These are phyloP conservation scores for Sarcodon aspratus DNA, from an alignment of 768 basidiomycete genomes.

Conservation along the genomic window DNA sequence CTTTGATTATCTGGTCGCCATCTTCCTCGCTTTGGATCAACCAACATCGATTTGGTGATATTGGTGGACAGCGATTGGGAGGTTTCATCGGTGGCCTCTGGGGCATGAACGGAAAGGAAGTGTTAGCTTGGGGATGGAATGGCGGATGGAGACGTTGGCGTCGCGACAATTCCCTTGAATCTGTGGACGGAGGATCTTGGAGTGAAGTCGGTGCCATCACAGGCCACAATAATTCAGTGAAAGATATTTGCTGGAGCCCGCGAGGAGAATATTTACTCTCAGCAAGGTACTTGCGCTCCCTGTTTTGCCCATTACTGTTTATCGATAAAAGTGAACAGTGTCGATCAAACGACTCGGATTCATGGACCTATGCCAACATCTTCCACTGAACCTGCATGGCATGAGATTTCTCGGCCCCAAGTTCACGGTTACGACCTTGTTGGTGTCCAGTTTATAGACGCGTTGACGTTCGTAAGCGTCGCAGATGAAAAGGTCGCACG, in stretches of 20 bases:
- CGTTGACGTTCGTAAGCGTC: conserved; percentile 76
- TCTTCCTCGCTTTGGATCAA: conserved; percentile 84
- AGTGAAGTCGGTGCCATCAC: conserved; percentile 63
- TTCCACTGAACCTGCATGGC: conserved; percentile 37
- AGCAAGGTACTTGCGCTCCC: conserved; percentile 44
- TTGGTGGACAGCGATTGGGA: conserved; percentile 82
- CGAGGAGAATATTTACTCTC: conserved; percentile 80
- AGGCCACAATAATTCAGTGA: conserved; percentile 79
- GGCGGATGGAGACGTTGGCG: conserved; percentile 91
- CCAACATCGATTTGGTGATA: conserved; percentile 83
- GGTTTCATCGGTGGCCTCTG: conserved; percentile 91
- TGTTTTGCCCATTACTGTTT: conserved; percentile 1
- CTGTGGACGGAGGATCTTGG: conserved; percentile 41
- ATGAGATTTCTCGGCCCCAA: conserved; percentile 87
- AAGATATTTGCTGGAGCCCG: conserved; percentile 80
- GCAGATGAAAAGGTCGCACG: conserved; percentile 95
- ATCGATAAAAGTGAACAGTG: conserved; percentile 25
- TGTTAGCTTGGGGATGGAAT: conserved; percentile 85
- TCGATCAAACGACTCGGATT: conserved; percentile 88
- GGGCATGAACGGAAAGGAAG: conserved; percentile 50
- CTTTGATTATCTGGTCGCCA: conserved; percentile 90
- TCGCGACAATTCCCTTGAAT: conserved; percentile 14
- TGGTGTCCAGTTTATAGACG: conserved; percentile 62
- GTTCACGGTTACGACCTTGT: conserved; percentile 94
- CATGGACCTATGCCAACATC: conserved; percentile 49